A percentile compares a stretch with the other conserved stretches of the same genome.
phyloP scores from a whole-genome alignment of 345 rosid genomes.

The Eucalyptus melliodora region DNA sequence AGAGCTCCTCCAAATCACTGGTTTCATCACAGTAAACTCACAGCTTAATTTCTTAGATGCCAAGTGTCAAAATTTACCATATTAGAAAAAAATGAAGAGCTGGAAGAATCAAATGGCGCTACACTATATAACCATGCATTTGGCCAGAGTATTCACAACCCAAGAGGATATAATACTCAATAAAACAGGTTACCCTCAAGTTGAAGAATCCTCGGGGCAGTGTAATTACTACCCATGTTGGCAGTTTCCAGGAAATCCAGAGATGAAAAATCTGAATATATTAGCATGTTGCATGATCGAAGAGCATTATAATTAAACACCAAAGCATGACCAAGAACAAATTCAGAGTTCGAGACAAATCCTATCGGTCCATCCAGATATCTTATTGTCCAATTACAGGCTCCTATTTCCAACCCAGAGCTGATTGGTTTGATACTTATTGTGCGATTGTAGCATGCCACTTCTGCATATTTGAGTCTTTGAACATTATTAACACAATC shows the following conservation, averaged over 20 bases:
- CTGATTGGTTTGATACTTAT: conserved; percentile 54
- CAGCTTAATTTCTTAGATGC: neutral
- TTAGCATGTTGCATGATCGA: conserved; percentile 36
- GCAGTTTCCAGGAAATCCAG: conserved; percentile 9
- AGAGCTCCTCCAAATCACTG: too few species aligned
- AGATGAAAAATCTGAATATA: conserved; percentile 48
- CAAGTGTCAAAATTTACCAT: neutral
- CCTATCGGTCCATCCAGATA: conserved; percentile 39
- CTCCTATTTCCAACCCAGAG: conserved; percentile 90
- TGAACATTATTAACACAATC: conserved; percentile 58
- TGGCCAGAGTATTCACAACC: neutral
- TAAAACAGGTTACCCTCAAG: conserved; percentile 21
- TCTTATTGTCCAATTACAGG: conserved; percentile 70
- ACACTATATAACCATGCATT: neutral
- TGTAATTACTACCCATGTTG: conserved; percentile 6
- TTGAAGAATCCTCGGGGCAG: neutral
- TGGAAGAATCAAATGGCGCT: neutral
- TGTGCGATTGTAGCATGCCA: conserved; percentile 65
- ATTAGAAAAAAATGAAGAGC: neutral
- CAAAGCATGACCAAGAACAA: conserved; percentile 45
- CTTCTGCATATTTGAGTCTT: conserved; percentile 60
- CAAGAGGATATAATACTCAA: neutral
- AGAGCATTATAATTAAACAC: conserved; percentile 26
- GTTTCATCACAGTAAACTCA: neutral
- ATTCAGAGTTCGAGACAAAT: conserved; percentile 46